A percentile compares a stretch with the other conserved stretches of the same genome.
Conservation (phyloP, 257 asterid species). For the Ophiorrhiza pumila region DNA sequence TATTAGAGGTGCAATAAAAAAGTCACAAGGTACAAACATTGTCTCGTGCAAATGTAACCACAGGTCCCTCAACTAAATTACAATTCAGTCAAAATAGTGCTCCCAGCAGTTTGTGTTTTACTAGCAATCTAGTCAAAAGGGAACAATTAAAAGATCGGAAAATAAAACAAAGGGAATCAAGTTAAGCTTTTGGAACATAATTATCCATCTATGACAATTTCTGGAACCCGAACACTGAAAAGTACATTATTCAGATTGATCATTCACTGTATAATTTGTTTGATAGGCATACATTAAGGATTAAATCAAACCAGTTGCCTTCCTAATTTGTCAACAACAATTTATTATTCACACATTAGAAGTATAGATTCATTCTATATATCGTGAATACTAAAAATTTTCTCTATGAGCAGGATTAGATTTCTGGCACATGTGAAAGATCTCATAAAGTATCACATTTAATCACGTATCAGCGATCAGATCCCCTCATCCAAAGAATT, state of each 20-base stretch:
- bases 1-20: neutral
- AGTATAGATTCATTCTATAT: neutral
- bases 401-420: neutral
- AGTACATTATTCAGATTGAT: neutral
- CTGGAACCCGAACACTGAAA: neutral
- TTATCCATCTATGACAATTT: neutral
- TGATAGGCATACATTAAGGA: neutral
- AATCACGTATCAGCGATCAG: neutral
- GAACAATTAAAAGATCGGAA: neutral
- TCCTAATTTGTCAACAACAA: neutral
- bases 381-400: neutral
- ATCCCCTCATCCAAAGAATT: neutral
- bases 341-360: neutral
- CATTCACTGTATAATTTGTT: neutral
- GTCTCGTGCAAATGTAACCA: neutral
- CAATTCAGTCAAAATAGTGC: neutral
- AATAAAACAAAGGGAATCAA: neutral
- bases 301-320: neutral
- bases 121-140: too few relatives aligned
- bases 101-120: too few relatives aligned
- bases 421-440: neutral
- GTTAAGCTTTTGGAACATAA: neutral
- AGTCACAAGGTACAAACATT: neutral
- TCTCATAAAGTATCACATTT: neutral
- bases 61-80: neutral